A percentile compares a stretch with the other conserved stretches of the same genome.
phyloP scores from a whole-genome alignment of 192 early-diverging fungal genomes.

The Umbelopsis ramanniana region DNA sequence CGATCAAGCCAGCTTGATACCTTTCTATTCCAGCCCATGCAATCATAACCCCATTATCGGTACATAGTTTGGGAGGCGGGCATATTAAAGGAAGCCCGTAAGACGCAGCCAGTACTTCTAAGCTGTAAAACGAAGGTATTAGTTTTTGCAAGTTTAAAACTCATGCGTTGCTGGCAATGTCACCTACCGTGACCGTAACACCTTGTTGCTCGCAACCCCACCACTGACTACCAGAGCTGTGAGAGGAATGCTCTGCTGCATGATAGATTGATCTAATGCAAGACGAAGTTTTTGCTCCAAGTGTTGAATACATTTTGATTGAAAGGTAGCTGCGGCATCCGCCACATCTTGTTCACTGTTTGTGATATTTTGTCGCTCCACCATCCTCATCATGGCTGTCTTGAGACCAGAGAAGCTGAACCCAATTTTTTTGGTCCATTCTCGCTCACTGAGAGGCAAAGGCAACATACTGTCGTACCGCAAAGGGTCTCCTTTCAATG shows the following conservation, averaged over 20 bases:
- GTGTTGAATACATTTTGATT: conserved; percentile 60
- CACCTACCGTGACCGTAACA: conserved; percentile 49
- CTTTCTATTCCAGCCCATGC: conserved; percentile 85
- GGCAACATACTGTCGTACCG: conserved; percentile 47
- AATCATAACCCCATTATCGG: conserved; percentile 87
- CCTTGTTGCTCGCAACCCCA: conserved; percentile 76
- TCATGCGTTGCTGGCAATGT: background rate
- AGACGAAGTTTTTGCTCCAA: conserved; percentile 66
- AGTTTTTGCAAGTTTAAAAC: background rate
- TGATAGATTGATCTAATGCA: conserved; percentile 51
- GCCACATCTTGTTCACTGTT: conserved; percentile 39
- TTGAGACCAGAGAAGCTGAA: conserved; percentile 83
- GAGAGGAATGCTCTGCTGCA: conserved; percentile 33
- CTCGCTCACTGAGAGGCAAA: conserved; percentile 67
- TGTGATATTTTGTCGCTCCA: conserved; percentile 45
- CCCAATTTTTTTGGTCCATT: conserved; percentile 49
- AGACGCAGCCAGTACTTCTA: conserved; percentile 45
- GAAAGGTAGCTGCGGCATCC: conserved; percentile 79
- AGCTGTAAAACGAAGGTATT: conserved; percentile 5
- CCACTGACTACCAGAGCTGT: conserved; percentile 73
- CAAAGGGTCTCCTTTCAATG: conserved; percentile 52
- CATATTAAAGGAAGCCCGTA: conserved; percentile 62
- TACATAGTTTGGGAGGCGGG: conserved; percentile 77
- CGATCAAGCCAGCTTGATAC: conserved; percentile 62
- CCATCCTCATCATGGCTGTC: conserved; percentile 61